phyloP scores from a whole-genome alignment of 306 rosid species.

The Pyrus bretschneideri region DNA sequence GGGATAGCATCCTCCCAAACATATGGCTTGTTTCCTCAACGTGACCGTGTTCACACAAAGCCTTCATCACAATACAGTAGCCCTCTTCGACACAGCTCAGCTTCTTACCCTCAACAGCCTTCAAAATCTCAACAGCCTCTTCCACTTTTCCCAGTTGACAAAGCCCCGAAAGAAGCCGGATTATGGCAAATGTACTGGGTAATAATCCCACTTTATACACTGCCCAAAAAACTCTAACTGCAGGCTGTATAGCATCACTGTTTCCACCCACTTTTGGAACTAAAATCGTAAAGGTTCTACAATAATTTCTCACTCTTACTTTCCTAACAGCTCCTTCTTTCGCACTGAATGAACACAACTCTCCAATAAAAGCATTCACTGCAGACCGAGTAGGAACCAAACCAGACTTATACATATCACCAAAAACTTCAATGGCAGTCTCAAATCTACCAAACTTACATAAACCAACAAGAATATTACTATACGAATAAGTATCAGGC shows the following conservation, averaged over 20 bases:
- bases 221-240: conserved; percentile 49
- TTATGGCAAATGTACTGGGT: conserved; percentile 58
- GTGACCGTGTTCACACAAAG: conserved; percentile 36
- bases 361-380: conserved; percentile 49
- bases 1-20: conserved; percentile 50
- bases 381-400: conserved; percentile 64
- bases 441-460: conserved; percentile 54
- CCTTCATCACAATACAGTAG: conserved; percentile 43
- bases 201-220: conserved; percentile 34
- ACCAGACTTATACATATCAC: conserved; percentile 40
- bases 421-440: conserved; percentile 50
- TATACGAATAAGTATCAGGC: conserved; percentile 60
- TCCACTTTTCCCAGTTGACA: conserved; percentile 49
- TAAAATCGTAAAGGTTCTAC: conserved; percentile 45
- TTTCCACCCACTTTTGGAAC: conserved; percentile 53
- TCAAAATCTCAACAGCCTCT: conserved; percentile 47
- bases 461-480: conserved; percentile 63
- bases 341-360: conserved; percentile 50
- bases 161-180: conserved; percentile 48
- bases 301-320: conserved; percentile 39
- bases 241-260: conserved; percentile 49
- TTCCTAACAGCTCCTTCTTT: conserved; percentile 55
- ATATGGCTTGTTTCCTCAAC: conserved; percentile 39
- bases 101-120: conserved; percentile 43
- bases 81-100: conserved; percentile 42